Evolutionary conservation across 2,329 filamentous ascomycete species (phyloP).

Genomic region (Aspergillus sp.): DNA sequence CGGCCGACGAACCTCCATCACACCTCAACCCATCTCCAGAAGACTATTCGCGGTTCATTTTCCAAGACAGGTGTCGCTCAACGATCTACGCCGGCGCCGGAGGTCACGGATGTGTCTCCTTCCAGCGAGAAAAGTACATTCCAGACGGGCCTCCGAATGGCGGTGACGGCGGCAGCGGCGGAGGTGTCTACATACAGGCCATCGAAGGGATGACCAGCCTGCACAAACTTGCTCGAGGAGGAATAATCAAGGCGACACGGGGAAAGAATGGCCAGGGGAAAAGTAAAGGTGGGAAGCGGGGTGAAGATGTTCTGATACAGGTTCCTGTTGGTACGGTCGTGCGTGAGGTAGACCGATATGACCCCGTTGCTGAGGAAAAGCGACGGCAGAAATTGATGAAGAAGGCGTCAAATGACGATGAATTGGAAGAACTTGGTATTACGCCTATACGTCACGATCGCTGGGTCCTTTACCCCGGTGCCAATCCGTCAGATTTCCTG

Average conservation of each 20-base stretch:
- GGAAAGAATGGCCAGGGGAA: slow-evolving; percentile 51
- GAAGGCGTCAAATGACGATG: slow-evolving; percentile 28
- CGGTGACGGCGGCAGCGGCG: slow-evolving; percentile 88
- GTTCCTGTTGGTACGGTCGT: slow-evolving; percentile 93
- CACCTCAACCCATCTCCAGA: slow-evolving; percentile 79
- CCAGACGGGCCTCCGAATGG: slow-evolving; percentile 89
- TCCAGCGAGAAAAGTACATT: slow-evolving; percentile 86
- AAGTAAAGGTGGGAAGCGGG: slow-evolving; percentile 65
- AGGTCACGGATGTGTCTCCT: slow-evolving; percentile 91
- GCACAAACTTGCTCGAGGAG: slow-evolving; percentile 81
- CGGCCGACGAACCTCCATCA: slow-evolving; percentile 30
- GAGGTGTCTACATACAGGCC: slow-evolving; percentile 92
- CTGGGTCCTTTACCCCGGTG: slow-evolving; percentile 83
- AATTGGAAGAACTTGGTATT: slow-evolving; percentile 43
- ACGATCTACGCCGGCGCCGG: slow-evolving; percentile 76
- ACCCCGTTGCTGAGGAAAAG: slow-evolving; percentile 72
- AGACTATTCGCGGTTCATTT: slow-evolving; percentile 79
- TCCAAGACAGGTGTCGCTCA: slow-evolving; percentile 81
- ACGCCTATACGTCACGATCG: slow-evolving; percentile 60
- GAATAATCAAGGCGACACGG: slow-evolving; percentile 54
- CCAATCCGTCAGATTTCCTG: slow-evolving; percentile 68
- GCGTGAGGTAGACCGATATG: slow-evolving; percentile 73
- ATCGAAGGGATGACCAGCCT: slow-evolving; percentile 87
- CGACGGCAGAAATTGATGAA: slow-evolving; percentile 14
- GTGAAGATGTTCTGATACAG: slow-evolving; percentile 82